Evolutionary conservation across 768 basidiomycete genomes (phyloP).

Genomic region (Boletus tylopilopsis): DNA sequence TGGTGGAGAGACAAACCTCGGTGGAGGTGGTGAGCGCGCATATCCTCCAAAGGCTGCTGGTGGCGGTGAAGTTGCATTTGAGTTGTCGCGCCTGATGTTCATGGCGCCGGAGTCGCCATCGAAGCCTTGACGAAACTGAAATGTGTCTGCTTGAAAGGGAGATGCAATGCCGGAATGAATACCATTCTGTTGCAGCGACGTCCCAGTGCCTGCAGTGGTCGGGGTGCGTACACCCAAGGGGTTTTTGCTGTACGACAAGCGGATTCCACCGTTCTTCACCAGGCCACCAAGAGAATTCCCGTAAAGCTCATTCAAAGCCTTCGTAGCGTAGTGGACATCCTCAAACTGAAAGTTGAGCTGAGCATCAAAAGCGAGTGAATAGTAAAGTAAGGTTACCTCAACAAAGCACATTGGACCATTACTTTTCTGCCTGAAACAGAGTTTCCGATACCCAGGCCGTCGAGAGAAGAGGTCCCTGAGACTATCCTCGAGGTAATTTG

Average conservation of each 20-base stretch:
- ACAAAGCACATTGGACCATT: constrained; percentile 99
- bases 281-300: constrained; percentile 88
- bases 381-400: constrained; percentile 54
- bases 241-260: constrained; percentile 97
- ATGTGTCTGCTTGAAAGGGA: constrained; percentile 27
- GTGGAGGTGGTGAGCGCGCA: constrained; percentile 32
- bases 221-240: constrained; percentile 90
- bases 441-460: constrained; percentile 82
- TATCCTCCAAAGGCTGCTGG: constrained; percentile 27
- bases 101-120: constrained; percentile 21
- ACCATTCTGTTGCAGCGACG: constrained; percentile 24
- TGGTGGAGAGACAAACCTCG: constrained; percentile 33
- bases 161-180: constrained; percentile 22
- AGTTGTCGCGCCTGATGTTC: constrained; percentile 25
- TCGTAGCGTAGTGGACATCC: constrained; percentile 79
- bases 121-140: constrained; percentile 30
- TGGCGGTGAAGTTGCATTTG: constrained; percentile 22
- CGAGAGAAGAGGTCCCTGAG: constrained; percentile 77
- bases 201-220: constrained; percentile 43
- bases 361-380: not conserved
- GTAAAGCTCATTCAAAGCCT: constrained; percentile 86
- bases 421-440: constrained; percentile 94
- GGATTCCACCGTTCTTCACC: constrained; percentile 94
- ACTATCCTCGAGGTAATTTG: constrained; percentile 82
- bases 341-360: constrained; percentile 62